Base-by-base conservation (phyloP, 1,284 basidiomycete genomes). In the Peniophora sp. region DNA sequence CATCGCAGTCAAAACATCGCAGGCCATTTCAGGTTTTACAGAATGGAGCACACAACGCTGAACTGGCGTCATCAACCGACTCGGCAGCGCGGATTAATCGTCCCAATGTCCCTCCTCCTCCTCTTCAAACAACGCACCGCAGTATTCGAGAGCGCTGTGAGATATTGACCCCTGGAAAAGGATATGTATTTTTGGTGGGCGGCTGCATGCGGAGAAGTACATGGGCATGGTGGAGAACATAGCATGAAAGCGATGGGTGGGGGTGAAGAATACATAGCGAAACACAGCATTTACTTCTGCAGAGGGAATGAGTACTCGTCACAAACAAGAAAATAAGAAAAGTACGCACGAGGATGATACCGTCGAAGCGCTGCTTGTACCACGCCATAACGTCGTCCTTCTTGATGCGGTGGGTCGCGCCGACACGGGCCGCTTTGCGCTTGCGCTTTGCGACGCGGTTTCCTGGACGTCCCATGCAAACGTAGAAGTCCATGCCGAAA, bases 341-440 rank as follows among this genome's bases (percentile, higher is more conserved):
- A 14, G 1, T 35, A 77, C 86, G 60, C 63, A 90, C 88, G 67
- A 89, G 69, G 73, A 96, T 93, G 72, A 96, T 94, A 78, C 92
- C 93, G 69, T 97, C 93, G 79, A 96, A 97, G 65, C 95, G 83
- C 77, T 94, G 89, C 84, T 97, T 97, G 92, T 95, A 98, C 95
- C 95, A 97, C 57, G 86, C 76, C 82, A 93, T 88, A 59, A 94
- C 95, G 66, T 94, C 92, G 66, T 95, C 92, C 78, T 89, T 92
- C 77, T 79, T 85, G 60, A 94, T 87, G 58, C 83, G 84, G 79
- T 99, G 96, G 57, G 77, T 70, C 73, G 83, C 88, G 53, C 97
- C 96, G 67, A 99, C 76, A 52, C 89, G 81, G 55, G 90, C 80
- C 74, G 80, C 89, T 74, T 86, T 88, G 71, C 91, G 84, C 80